Evolutionary conservation across 352 stramenopile genomes (phyloP), one percentile per base, ranked within the genome.

Genomic region (Pythium aristosporum): DNA sequence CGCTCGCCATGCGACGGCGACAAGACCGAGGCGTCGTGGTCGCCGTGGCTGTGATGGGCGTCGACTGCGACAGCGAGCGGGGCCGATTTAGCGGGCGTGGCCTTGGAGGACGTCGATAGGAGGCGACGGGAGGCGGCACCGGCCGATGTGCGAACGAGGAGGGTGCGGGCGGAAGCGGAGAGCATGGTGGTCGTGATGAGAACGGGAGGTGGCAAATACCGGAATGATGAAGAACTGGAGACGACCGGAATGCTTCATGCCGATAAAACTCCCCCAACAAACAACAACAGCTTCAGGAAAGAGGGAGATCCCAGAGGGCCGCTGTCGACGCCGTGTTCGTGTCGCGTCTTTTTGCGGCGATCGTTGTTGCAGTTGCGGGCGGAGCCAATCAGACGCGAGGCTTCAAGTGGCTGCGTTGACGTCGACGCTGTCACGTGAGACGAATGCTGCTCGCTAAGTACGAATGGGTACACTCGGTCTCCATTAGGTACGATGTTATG

Each of bases 1-100:
- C 86, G 78, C 49, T 91, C 82, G 28, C 71, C 78, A 61, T 72
- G 61, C 44, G 77, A 86, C 2, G 85, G 61, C 11, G 41, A 36
- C 4, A n/a, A 30, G 25, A 30, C 51, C n/a, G 36, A 8, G 18
- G 55, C 11, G 3, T 54, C 48, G 36, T 41, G 8, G 23, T 32
- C 42, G 37, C 36, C 11, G 16, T 54, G n/a, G 28, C 28, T n/a
- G 15, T 46, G 15, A 28, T 65, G 8, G 11, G 57, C 25, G 20
- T 44, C 50, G 5, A 61, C 46, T 5, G 59, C 61, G 20, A 62
- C 63, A 3, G 67, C 68, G 23, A 72, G 51, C 20, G 28, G 64
- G 15, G 55, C 49, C 2, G 52, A 49, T 25, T 48, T 71, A 44
- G 65, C 53, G 15, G 41, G 47, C 44, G 65, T 71, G 57, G 57